Evolutionary conservation across 306 rosid species (phyloP), one percentile per base, ranked within the genome.

Genomic region (Prunus mume): DNA sequence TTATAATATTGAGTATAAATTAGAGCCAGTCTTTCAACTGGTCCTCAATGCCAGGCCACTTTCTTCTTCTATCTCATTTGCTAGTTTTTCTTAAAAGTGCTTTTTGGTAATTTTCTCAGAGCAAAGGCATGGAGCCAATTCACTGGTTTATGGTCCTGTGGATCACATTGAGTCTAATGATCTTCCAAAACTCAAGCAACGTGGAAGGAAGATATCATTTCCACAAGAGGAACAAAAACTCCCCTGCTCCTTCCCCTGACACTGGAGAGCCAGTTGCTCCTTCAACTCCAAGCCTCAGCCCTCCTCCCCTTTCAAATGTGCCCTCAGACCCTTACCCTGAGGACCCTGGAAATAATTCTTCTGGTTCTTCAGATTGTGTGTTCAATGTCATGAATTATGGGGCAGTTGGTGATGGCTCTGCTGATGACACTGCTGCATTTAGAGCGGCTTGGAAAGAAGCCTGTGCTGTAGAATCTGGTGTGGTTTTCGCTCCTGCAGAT

Each of bases 401-500:
- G 12, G 98, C 97, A 0, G 89, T 90, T 20, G 99, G 99, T 70
- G 99, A 95, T 61, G 99, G 98, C 20, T 71, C 72, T 1, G 78
- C 96, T 27, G 99, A 96, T 71, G 99, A 92, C 82, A 96, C 99
- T 0, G 76, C 72, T 30, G 96, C 98, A 46, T 87, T 96, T 57
- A 81, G 79, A 57, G 85, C 75, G 73, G 99, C 99, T 38, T 96
- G 99, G 98, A 92, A 91, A 86, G 97, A 89, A 32, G 99, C 99
- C 6, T 96, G 99, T 78, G 89, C 88, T 0, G 97, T 91, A 0
- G 93, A 89, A 15, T 83, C 91, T 10, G 98, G 86, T 38, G 91
- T 93, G 38, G 64, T 96, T 71, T 73, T 96, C 41, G 93, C 89
- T 78, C 99, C 99, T 0, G 58, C 78, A 12, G 66, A 84, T 55